Percentiles rank a stretch among this genome's conserved stretches.
Conservation (phyloP, 2,329 filamentous ascomycete genomes). For the Alternaria triticina region DNA sequence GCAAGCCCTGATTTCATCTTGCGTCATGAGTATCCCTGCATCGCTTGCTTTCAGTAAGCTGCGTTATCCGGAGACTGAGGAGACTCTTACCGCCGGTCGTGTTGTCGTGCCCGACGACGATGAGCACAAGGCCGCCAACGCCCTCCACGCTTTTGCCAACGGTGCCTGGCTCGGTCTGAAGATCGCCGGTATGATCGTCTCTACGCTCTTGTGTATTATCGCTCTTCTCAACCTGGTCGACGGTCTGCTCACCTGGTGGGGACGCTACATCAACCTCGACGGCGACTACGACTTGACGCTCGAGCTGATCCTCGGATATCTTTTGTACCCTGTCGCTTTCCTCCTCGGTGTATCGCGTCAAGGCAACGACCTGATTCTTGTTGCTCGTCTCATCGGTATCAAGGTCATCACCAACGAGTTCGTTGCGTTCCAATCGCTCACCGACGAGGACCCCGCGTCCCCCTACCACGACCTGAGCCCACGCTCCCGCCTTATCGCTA, state of each 20-base stretch:
- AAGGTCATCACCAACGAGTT: slow-evolving; percentile 91
- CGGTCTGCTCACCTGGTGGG: slow-evolving; percentile 83
- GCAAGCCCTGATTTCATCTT: slow-evolving; percentile 86
- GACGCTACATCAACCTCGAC: slow-evolving; percentile 75
- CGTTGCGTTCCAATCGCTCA: slow-evolving; percentile 70
- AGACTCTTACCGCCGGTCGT: slow-evolving; percentile 80
- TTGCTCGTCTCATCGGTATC: slow-evolving; percentile 78
- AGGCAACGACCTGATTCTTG: slow-evolving; percentile 68
- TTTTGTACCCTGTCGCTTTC: slow-evolving; percentile 80
- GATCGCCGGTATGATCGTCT: slow-evolving; percentile 82
- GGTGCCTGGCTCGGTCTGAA: slow-evolving; percentile 86
- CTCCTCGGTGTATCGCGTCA: slow-evolving; percentile 76
- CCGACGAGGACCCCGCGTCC: slow-evolving; percentile 49
- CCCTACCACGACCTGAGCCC: slow-evolving; percentile 66
- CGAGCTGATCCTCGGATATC: slow-evolving; percentile 76
- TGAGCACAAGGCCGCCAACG: slow-evolving; percentile 77
- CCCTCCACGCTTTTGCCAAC: slow-evolving; percentile 83
- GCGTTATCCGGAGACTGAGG: slow-evolving; percentile 86
- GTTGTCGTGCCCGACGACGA: slow-evolving; percentile 82
- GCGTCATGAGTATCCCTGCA: slow-evolving; percentile 94
- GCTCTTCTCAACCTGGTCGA: slow-evolving; percentile 76
- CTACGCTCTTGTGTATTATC: slow-evolving; percentile 83
- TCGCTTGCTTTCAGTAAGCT: slow-evolving; percentile 89
- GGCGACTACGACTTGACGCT: slow-evolving; percentile 72
- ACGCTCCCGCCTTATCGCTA: slow-evolving; percentile 80